A percentile compares a stretch with the other conserved stretches of the same genome.
Evolutionary conservation across 345 rosid species (phyloP).

Genomic region (Citrus reticulata): DNA sequence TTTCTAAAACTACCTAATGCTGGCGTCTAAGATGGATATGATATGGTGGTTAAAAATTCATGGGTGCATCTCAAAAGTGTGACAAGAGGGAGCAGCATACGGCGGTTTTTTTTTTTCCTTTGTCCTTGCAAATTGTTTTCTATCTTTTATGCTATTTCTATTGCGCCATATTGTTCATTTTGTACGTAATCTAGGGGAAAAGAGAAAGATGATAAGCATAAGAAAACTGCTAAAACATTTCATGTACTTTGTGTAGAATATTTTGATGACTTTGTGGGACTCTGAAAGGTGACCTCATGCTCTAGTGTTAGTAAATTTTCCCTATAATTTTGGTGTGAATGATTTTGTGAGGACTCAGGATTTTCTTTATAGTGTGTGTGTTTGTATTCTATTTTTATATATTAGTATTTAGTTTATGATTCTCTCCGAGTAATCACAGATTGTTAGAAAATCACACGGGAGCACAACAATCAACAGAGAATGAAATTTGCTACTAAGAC

Average conservation of each 20-base stretch:
- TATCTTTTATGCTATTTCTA: neutral
- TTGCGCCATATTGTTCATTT: neutral
- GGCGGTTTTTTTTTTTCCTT: neutral
- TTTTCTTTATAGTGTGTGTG: neutral
- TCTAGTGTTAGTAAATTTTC: neutral
- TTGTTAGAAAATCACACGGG: neutral
- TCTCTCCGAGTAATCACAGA: neutral
- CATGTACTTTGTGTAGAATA: neutral
- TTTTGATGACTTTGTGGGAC: neutral
- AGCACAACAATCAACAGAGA: neutral
- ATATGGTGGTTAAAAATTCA: neutral
- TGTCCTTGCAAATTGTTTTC: neutral
- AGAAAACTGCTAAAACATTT: neutral
- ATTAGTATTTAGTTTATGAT: neutral
- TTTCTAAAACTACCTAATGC: neutral
- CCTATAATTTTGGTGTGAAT: neutral
- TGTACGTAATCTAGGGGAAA: slow-evolving; percentile 1
- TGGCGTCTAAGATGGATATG: neutral
- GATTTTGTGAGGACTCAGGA: neutral
- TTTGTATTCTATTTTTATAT: neutral
- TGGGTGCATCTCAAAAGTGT: neutral
- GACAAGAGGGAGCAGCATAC: neutral
- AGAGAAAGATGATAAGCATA: neutral
- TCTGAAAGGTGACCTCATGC: neutral
- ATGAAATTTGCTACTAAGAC: neutral